Evolutionary conservation across 192 early-diverging fungal genomes (phyloP).

Genomic region (Cetraspora pellucida): DNA sequence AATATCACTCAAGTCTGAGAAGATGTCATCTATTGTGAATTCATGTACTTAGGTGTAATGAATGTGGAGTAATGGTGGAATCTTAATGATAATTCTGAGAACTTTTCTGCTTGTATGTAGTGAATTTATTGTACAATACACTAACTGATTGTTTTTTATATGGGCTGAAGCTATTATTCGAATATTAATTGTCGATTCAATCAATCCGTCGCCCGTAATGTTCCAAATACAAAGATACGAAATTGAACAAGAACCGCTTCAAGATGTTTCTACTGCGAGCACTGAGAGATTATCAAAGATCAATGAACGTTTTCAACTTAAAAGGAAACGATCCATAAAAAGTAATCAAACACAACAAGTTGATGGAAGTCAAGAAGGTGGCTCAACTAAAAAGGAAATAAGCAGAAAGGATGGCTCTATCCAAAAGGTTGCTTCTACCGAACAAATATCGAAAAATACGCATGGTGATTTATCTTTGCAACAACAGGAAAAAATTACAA

Average conservation of each 20-base stretch:
- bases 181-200: no score
- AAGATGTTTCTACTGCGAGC: background rate
- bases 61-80: no score
- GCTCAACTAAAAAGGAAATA: background rate
- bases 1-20: no score
- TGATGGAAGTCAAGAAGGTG: background rate
- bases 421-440: background rate
- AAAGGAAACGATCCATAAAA: conserved; percentile 1
- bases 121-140: no score
- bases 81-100: no score
- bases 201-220: background rate
- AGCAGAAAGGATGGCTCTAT: background rate
- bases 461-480: background rate
- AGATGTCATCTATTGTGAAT: no score
- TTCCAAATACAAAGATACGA: conserved; percentile 27
- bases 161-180: no score
- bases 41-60: no score
- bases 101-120: no score
- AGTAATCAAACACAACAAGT: background rate
- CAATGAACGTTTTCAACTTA: conserved; percentile 2
- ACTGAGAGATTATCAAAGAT: conserved; percentile 13
- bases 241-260: background rate
- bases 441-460: background rate
- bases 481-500: background rate
- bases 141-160: no score